Conservation (phyloP, 2,329 filamentous ascomycete genomes). For the Pezicula neosporulosa region DNA sequence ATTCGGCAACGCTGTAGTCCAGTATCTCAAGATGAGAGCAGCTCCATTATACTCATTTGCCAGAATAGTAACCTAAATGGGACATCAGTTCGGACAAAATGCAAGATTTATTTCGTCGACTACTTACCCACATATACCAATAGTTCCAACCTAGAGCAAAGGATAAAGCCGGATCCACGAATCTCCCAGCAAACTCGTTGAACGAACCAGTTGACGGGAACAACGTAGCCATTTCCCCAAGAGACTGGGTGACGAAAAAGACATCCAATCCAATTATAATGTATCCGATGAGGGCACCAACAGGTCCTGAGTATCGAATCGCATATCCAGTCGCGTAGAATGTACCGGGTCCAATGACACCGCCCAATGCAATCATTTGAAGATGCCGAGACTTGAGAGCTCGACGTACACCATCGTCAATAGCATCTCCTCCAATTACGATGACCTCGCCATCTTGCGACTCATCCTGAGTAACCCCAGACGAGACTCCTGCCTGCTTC, state of each 20-base stretch:
- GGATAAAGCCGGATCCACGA: constrained; percentile 44
- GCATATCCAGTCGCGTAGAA: background rate
- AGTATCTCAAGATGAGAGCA: constrained; percentile 76
- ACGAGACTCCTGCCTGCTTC: no score
- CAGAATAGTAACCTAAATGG: constrained; percentile 68
- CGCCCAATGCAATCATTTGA: constrained; percentile 65
- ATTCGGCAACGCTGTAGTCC: constrained; percentile 41
- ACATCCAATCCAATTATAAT: constrained; percentile 11
- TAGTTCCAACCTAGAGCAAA: constrained; percentile 48
- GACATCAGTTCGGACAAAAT: background rate
- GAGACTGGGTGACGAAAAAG: constrained; percentile 43
- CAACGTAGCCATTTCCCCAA: constrained; percentile 53
- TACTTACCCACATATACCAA: constrained; percentile 32
- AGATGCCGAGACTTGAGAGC: constrained; percentile 47
- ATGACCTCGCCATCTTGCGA: background rate
- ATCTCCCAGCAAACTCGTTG: constrained; percentile 34
- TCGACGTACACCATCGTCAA: constrained; percentile 34
- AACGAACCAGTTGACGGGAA: constrained; percentile 1
- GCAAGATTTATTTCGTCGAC: no score
- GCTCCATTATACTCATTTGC: constrained; percentile 83
- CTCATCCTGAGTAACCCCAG: no score
- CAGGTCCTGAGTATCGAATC: background rate
- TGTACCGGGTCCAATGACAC: constrained; percentile 1
- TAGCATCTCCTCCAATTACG: background rate
- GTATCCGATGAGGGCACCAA: background rate